Conservation (phyloP, 345 rosid species). For the Gossypium bickii region DNA sequence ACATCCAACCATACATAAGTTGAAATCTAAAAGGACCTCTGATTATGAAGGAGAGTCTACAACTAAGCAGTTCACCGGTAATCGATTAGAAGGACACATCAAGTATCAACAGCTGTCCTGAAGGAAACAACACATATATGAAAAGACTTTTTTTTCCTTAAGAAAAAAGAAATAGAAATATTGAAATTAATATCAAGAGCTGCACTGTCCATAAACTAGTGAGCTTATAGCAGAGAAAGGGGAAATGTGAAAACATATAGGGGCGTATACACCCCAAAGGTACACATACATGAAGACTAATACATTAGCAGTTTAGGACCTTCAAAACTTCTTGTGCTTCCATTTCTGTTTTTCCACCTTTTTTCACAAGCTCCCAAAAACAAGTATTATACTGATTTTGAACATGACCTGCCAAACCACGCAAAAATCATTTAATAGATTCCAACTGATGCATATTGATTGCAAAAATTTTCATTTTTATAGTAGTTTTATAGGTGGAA, state of each 20-base stretch:
- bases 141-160: background rate
- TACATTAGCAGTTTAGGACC: constrained; percentile 31
- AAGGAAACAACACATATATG: background rate
- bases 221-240: background rate
- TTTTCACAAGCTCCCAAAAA: constrained; percentile 60
- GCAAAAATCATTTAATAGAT: background rate
- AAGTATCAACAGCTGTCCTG: background rate
- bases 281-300: background rate
- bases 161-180: background rate
- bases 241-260: background rate
- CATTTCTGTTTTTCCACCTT: constrained; percentile 52
- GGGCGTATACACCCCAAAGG: background rate
- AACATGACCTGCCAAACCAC: constrained; percentile 54
- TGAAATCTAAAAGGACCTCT: background rate
- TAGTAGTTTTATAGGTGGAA: background rate
- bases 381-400: constrained; percentile 66
- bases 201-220: background rate
- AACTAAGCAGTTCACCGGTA: background rate
- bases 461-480: background rate
- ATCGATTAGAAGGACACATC: background rate
- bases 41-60: background rate
- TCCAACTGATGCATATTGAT: background rate
- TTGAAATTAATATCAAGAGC: background rate
- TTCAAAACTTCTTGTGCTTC: constrained; percentile 62
- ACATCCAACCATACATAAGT: background rate